A percentile compares a stretch with the other conserved stretches of the same genome.
These are phyloP conservation scores for Trichophyton mentagrophytes DNA, from an alignment of 2,329 filamentous ascomycete species.

Conservation along the genomic window DNA sequence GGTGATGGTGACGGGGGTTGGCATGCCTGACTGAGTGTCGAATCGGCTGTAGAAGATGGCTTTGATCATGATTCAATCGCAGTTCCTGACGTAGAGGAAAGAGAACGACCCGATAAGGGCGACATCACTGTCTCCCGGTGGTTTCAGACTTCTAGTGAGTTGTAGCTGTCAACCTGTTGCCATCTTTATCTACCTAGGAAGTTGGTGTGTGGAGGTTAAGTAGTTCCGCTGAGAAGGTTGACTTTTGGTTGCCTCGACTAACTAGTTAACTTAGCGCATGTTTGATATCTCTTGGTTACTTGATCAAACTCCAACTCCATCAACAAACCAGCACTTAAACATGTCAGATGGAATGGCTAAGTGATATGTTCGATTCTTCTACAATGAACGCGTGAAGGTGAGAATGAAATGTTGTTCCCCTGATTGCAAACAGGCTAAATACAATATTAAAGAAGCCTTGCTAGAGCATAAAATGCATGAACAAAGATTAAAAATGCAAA, in stretches of 20 bases:
- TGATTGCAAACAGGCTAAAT: neutral
- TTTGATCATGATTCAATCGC: constrained; percentile 39
- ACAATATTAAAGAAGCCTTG: neutral
- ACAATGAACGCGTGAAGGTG: too few species aligned
- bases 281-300: too few species aligned
- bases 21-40: constrained; percentile 43
- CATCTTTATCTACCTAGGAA: too few species aligned
- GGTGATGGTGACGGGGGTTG: neutral
- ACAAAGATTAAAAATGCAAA: neutral
- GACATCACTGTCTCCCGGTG: neutral
- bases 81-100: neutral
- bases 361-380: too few species aligned
- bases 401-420: neutral
- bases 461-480: neutral
- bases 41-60: constrained; percentile 57
- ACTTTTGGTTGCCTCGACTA: too few species aligned
- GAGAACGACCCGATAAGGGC: neutral
- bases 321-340: too few species aligned
- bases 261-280: too few species aligned
- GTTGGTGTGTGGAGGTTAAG: too few species aligned
- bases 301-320: too few species aligned
- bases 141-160: neutral
- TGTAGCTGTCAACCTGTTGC: neutral
- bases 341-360: too few species aligned
- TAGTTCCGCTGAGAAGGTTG: too few species aligned